Percentiles rank a stretch among this genome's conserved stretches.
These are phyloP conservation scores for Jackrogersella multiformis DNA, from an alignment of 495 filamentous ascomycete species.

Conservation along the genomic window DNA sequence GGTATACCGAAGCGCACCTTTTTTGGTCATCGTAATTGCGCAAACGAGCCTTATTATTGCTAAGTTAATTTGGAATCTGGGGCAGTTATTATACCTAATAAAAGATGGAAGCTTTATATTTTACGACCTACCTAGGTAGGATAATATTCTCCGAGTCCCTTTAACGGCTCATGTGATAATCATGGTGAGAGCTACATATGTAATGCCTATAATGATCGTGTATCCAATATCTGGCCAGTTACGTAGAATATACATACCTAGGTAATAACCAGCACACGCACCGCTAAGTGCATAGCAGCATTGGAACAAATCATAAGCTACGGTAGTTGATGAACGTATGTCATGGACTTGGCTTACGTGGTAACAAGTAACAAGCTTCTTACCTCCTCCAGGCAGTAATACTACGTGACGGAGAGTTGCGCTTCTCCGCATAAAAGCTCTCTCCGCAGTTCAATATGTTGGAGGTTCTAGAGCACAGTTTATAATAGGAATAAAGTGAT, in stretches of 20 bases:
- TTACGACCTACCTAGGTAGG: background rate
- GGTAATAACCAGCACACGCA: background rate
- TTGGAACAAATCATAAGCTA: background rate
- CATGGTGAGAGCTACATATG: slow-evolving; percentile 4
- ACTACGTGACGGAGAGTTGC: slow-evolving; percentile 5
- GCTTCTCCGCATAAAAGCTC: slow-evolving; percentile 29
- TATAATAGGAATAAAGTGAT: slow-evolving; percentile 39
- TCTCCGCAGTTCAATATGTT: slow-evolving; percentile 37
- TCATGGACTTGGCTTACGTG: background rate
- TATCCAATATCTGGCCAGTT: slow-evolving; percentile 6
- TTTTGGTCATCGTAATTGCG: slow-evolving; percentile 35
- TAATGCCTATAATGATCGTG: slow-evolving; percentile 8
- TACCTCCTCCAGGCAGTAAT: background rate
- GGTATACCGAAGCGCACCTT: slow-evolving; percentile 40
- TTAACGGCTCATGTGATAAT: slow-evolving; percentile 24
- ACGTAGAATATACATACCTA: slow-evolving; percentile 2
- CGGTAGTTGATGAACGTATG: background rate
- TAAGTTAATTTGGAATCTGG: slow-evolving; percentile 32
- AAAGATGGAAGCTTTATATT: too few species aligned
- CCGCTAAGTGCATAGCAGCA: background rate
- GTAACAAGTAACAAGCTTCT: background rate
- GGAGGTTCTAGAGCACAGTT: slow-evolving; percentile 31
- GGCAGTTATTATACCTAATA: too few species aligned
- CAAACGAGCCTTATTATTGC: slow-evolving; percentile 35
- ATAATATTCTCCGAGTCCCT: slow-evolving; percentile 5